These are phyloP conservation scores for Urochloa ruziziensis DNA, from an alignment of 176 grass and related monocot species.

Conservation along the genomic window DNA sequence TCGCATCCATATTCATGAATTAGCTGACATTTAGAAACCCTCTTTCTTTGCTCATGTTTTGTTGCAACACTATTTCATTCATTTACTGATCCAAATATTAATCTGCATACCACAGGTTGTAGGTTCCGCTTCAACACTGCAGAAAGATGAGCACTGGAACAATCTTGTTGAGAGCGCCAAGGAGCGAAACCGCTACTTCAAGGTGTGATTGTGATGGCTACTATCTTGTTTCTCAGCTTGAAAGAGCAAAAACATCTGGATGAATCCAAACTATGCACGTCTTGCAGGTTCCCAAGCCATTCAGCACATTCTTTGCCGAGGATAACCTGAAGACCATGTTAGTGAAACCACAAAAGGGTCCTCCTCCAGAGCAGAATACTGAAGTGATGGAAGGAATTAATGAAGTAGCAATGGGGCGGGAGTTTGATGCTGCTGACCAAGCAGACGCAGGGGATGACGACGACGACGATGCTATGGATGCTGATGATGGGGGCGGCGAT, in stretches of 20 bases:
- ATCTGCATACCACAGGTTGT: constrained; percentile 53
- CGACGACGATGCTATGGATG: constrained; percentile 45
- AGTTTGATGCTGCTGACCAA: constrained; percentile 49
- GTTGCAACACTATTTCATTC: background rate
- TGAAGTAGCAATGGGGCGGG: constrained; percentile 31
- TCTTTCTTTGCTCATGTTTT: constrained; percentile 5
- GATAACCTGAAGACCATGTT: constrained; percentile 60
- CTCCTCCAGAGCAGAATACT: constrained; percentile 4
- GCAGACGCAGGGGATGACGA: constrained; percentile 45
- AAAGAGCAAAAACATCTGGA: constrained; percentile 11
- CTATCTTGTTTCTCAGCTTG: background rate
- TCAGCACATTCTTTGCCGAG: constrained; percentile 60
- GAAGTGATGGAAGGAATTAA: constrained; percentile 37
- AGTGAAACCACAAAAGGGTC: constrained; percentile 27
- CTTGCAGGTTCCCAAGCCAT: constrained; percentile 74
- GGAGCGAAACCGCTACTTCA: constrained; percentile 57
- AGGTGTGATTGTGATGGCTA: constrained; percentile 40
- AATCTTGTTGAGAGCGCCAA: constrained; percentile 84
- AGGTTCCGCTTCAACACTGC: constrained; percentile 82
- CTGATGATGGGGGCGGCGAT: constrained; percentile 52
- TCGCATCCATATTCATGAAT: constrained; percentile 1
- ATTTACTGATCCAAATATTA: constrained; percentile 34
- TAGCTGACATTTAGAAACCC: constrained; percentile 6
- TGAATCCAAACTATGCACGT: background rate
- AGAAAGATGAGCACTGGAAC: constrained; percentile 84